phyloP scores from a whole-genome alignment of 352 stramenopile genomes.

The Globisporangium abappressorium region DNA sequence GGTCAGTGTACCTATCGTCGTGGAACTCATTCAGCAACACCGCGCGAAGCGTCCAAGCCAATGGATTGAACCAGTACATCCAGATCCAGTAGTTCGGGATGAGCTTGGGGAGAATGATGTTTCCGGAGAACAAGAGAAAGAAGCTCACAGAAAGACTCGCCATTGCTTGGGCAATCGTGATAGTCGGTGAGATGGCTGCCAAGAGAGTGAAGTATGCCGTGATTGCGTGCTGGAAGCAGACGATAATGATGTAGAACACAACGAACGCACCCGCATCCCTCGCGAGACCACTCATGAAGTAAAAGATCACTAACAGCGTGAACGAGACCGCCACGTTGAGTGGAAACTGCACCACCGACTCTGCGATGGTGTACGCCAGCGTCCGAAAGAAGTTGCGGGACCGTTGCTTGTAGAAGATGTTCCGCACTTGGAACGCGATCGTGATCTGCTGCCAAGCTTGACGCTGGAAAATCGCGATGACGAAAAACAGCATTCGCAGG shows the following conservation, averaged over 20 bases:
- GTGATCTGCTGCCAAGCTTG: slow-evolving; percentile 71
- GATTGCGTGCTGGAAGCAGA: slow-evolving; percentile 59
- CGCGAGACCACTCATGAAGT: slow-evolving; percentile 73
- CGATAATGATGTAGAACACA: slow-evolving; percentile 56
- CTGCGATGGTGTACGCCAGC: slow-evolving; percentile 72
- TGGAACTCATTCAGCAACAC: slow-evolving; percentile 37
- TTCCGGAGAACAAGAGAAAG: slow-evolving; percentile 44
- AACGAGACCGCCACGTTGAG: slow-evolving; percentile 13
- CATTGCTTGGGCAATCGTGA: slow-evolving; percentile 30
- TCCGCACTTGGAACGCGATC: slow-evolving; percentile 64
- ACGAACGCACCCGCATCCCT: slow-evolving; percentile 35
- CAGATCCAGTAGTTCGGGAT: slow-evolving; percentile 45
- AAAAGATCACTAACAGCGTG: slow-evolving; percentile 22
- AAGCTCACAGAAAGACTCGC: slow-evolving; percentile 32
- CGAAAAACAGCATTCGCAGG: slow-evolving; percentile 71
- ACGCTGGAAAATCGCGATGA: slow-evolving; percentile 63
- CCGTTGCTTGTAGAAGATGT: slow-evolving; percentile 87
- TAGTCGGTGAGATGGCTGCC: slow-evolving; percentile 26
- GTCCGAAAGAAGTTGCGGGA: slow-evolving; percentile 89
- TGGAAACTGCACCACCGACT: slow-evolving; percentile 11
- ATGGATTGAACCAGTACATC: slow-evolving; percentile 50
- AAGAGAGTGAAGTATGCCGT: slow-evolving; percentile 37
- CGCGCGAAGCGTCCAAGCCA: slow-evolving; percentile 33
- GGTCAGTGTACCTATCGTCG: slow-evolving; percentile 13
- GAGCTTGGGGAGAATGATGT: slow-evolving; percentile 39